Base-by-base conservation (phyloP, 2,329 filamentous ascomycete genomes). In the Cyanodermella asteris region DNA sequence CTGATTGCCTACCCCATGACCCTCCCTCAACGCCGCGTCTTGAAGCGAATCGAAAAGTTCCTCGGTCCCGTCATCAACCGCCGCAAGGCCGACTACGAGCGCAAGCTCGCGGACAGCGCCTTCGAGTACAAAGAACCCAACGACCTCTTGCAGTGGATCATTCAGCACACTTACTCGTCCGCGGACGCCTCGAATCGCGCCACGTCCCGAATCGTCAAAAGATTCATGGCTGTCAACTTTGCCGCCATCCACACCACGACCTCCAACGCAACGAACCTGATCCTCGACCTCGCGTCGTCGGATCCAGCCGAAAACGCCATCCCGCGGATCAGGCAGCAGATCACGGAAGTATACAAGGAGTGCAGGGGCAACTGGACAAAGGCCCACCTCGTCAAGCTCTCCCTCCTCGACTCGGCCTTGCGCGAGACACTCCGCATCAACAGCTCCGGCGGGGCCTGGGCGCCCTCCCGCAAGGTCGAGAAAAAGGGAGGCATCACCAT, bases 31-130 rank as follows among this genome's bases (percentile, higher is more conserved):
- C n/a, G n/a, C n/a, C n/a, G n/a, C n/a, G n/a, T n/a, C n/a, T n/a
- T n/a, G n/a, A n/a, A n/a, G n/a, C n/a, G n/a, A n/a, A n/a, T n/a
- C n/a, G n/a, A n/a, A n/a, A n/a, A n/a, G n/a, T n/a, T n/a, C n/a
- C n/a, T n/a, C n/a, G n/a, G n/a, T n/a, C 60, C 63, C 0, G 24
- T 60, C n/a, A 58, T 69, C 28, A 36, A 47, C 15, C 38, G 57
- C 34, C 56, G 64, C 1, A 43, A 66, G 6, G 36, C 46, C 7
- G 47, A 57, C 24, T 53, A 64, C 37, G 35, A 39, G 14, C 49
- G 45, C 25, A 53, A 55, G 25, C 46, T 47, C 3, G 45, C 43
- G 0, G 51, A 60, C 15, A 40, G 51, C 2, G 46, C 41, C 3
- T 50, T 48, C 27, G 46, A 53, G 13, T 56, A 49, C 44, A 35